Percentiles rank a stretch among this genome's conserved stretches.
Conservation (phyloP, 257 asterid species). For the Solanum sitiens region DNA sequence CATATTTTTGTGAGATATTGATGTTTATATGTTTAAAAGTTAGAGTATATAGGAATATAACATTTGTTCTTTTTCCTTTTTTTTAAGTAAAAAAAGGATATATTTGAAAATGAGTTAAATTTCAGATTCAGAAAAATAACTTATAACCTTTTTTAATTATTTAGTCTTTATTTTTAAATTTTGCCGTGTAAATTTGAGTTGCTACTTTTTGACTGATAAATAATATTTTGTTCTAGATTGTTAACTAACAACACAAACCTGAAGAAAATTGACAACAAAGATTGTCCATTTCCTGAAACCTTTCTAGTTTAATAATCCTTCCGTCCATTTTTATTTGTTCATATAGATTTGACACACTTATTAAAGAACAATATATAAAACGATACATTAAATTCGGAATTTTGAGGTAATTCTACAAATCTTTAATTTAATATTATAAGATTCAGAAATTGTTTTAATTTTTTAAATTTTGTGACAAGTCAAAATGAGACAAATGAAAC, state of each 20-base stretch:
- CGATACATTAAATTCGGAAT: no score
- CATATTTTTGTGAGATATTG: no score
- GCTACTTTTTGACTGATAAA: neutral
- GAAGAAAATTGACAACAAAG: no score
- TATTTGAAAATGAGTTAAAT: no score
- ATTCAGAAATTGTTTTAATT: neutral
- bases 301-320: neutral
- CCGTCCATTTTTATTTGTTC: no score
- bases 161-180: neutral
- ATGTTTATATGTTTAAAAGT: accelerated
- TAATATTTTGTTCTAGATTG: neutral
- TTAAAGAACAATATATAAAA: no score
- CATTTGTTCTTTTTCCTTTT: no score
- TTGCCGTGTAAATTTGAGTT: neutral
- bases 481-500: neutral
- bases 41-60: no score
- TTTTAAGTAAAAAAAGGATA: no score
- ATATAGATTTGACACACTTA: neutral
- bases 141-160: neutral
- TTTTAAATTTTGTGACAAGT: neutral
- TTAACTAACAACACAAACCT: neutral
- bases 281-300: no score
- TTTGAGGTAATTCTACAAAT: neutral
- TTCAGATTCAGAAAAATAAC: no score
- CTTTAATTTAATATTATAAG: neutral